phyloP scores from a whole-genome alignment of 495 filamentous ascomycete species.

The Achaetomiella virescens region DNA sequence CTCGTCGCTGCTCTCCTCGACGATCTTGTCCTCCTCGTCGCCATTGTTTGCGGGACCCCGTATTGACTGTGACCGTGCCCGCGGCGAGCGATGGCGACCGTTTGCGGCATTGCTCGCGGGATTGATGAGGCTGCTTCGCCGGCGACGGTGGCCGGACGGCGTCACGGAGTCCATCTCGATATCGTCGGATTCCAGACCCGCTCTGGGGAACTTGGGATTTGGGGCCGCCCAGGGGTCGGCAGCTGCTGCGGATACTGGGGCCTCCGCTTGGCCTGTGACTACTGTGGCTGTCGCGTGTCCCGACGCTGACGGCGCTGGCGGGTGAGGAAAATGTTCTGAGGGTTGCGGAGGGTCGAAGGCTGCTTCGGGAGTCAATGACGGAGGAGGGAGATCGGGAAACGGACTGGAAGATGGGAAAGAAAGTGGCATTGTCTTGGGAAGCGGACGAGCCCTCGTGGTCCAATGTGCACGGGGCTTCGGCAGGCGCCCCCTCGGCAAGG shows the following conservation, averaged over 20 bases:
- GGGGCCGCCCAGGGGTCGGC: neutral
- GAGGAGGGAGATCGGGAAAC: neutral
- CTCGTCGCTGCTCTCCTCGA: conserved; percentile 32
- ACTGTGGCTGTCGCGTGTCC: conserved; percentile 15
- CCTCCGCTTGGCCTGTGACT: neutral
- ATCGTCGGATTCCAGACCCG: conserved; percentile 23
- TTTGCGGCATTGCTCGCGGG: conserved; percentile 31
- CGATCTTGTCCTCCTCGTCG: conserved; percentile 35
- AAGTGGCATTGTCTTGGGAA: conserved; percentile 12
- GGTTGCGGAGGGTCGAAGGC: neutral
- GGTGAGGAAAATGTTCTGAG: neutral
- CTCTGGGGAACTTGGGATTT: neutral
- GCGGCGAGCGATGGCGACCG: conserved; percentile 40
- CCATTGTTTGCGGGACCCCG: conserved; percentile 21
- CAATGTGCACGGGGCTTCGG: conserved; percentile 7
- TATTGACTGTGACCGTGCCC: conserved; percentile 34
- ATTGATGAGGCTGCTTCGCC: conserved; percentile 53
- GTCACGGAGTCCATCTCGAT: conserved; percentile 46
- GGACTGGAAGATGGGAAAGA: conserved; percentile 4
- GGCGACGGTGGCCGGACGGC: conserved; percentile 48
- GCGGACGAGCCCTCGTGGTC: conserved; percentile 5
- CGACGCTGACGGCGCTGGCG: neutral
- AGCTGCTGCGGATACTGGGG: conserved; percentile 2
- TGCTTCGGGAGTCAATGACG: neutral
- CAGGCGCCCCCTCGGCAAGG: conserved; percentile 7